These are phyloP conservation scores for Fusarium transvaalense DNA, from an alignment of 2,329 filamentous ascomycete species.

Conservation along the genomic window DNA sequence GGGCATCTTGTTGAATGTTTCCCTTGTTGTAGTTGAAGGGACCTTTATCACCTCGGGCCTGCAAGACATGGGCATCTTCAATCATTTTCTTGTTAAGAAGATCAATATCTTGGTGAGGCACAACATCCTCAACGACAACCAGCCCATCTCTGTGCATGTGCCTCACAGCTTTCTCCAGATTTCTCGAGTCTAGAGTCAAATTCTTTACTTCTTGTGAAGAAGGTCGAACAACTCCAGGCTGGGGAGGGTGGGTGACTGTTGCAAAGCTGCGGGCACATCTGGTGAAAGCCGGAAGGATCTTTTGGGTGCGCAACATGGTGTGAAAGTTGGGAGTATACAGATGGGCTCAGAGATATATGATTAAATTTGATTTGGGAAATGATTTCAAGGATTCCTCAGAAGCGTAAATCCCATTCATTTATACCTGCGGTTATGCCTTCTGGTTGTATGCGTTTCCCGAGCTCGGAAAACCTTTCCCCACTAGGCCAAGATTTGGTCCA, in stretches of 20 bases:
- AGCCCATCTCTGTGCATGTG: conserved; percentile 66
- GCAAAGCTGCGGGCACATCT: conserved; percentile 27
- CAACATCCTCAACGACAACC: conserved; percentile 66
- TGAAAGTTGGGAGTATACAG: neutral
- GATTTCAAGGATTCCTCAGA: neutral
- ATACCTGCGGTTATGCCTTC: conserved; percentile 22
- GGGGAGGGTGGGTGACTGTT: conserved; percentile 5
- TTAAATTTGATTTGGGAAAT: neutral
- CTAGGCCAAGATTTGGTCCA: neutral
- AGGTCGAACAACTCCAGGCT: conserved; percentile 49
- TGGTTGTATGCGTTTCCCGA: conserved; percentile 40
- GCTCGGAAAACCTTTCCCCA: conserved; percentile 45
- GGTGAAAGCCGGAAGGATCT: conserved; percentile 3
- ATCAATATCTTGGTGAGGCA: conserved; percentile 65
- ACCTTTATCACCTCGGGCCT: conserved; percentile 63
- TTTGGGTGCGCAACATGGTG: conserved; percentile 30
- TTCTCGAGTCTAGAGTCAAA: conserved; percentile 58
- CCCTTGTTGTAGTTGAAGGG: conserved; percentile 74
- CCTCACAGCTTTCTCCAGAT: conserved; percentile 67
- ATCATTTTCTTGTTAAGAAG: conserved; percentile 70
- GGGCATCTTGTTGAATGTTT: conserved; percentile 72
- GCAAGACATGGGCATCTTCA: conserved; percentile 65
- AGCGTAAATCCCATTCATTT: conserved; percentile 20
- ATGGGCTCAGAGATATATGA: rapidly evolving
- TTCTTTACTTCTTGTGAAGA: conserved; percentile 57